A percentile compares a stretch with the other conserved stretches of the same genome.
Evolutionary conservation across 371 early-diverging fungal genomes (phyloP).

Genomic region (Choanephora cucurbitarum): DNA sequence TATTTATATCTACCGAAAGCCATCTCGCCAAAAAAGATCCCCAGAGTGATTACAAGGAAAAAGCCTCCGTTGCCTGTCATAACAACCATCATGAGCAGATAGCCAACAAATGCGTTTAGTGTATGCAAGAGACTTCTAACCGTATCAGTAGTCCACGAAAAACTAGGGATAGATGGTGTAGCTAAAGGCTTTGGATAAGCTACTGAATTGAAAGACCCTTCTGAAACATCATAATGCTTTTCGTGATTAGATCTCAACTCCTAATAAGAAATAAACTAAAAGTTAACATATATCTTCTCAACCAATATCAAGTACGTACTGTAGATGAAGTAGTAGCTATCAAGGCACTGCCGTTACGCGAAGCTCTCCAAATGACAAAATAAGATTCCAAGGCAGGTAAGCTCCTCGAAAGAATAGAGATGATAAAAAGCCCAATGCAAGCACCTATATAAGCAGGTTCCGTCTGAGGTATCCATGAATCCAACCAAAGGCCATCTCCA

Average conservation of each 20-base stretch:
- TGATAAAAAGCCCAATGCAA: constrained; percentile 55
- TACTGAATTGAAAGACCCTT: constrained; percentile 57
- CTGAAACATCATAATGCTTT: no score
- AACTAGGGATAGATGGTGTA: constrained; percentile 50
- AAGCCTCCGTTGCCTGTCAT: constrained; percentile 83
- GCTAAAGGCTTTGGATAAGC: constrained; percentile 22
- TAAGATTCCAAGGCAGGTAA: constrained; percentile 54
- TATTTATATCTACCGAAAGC: constrained; percentile 58
- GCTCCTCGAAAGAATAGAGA: constrained; percentile 51
- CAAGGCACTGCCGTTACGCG: constrained; percentile 32
- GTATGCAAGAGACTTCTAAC: constrained; percentile 52
- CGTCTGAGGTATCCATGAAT: constrained; percentile 44
- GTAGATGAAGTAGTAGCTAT: background rate
- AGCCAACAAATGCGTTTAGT: constrained; percentile 54
- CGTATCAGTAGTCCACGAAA: constrained; percentile 55
- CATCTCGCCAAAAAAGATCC: constrained; percentile 70
- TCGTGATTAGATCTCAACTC: no score
- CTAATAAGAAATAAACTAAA: no score
- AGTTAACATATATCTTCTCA: no score
- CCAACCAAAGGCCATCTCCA: constrained; percentile 47
- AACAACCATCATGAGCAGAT: constrained; percentile 77
- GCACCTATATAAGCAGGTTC: constrained; percentile 61
- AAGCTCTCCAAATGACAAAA: constrained; percentile 42
- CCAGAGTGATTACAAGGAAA: constrained; percentile 63
- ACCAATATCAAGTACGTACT: no score